Conservation (phyloP, 2,329 filamentous ascomycete species). For the Trichothecium roseum region DNA sequence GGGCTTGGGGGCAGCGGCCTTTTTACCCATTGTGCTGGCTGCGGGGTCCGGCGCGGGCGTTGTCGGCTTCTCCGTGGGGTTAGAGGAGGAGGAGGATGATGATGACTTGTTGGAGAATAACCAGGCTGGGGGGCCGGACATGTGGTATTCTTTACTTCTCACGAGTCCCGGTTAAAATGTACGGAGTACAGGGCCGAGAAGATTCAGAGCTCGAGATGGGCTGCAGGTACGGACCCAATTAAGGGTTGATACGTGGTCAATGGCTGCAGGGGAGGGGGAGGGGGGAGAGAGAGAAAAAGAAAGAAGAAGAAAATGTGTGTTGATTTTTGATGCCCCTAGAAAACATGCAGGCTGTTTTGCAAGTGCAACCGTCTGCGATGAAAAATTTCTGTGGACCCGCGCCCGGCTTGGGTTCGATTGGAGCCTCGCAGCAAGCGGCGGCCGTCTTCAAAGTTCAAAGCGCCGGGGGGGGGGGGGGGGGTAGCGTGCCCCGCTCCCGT, state of each 20-base stretch:
- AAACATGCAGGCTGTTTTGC: not conserved
- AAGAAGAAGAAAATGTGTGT: not conserved
- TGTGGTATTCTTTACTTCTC: too few species aligned
- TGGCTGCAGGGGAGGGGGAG: not conserved
- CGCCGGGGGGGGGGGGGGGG: too few species aligned
- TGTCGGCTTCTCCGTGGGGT: slow-evolving; percentile 10
- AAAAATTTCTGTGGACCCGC: too few species aligned
- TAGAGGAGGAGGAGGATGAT: too few species aligned
- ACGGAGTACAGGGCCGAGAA: not conserved
- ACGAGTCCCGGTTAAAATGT: too few species aligned
- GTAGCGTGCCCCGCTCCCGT: too few species aligned
- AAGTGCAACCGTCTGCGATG: too few species aligned
- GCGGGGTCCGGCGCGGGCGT: slow-evolving; percentile 7
- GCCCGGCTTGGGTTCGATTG: too few species aligned
- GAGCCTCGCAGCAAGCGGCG: too few species aligned
- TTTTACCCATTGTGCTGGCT: slow-evolving; percentile 24
- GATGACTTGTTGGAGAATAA: slow-evolving; percentile 35
- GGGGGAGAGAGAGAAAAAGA: slow-evolving; percentile 1
- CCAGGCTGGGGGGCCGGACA: slow-evolving; percentile 30
- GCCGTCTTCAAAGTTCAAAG: too few species aligned
- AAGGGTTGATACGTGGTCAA: slow-evolving; percentile 3
- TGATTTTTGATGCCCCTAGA: not conserved
- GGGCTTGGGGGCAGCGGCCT: slow-evolving; percentile 13
- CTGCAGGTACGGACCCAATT: slow-evolving; percentile 4
- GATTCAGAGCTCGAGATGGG: slow-evolving; percentile 1